Evolutionary conservation across 352 stramenopile species (phyloP).

Genomic region (Thalassiosira exigua): DNA sequence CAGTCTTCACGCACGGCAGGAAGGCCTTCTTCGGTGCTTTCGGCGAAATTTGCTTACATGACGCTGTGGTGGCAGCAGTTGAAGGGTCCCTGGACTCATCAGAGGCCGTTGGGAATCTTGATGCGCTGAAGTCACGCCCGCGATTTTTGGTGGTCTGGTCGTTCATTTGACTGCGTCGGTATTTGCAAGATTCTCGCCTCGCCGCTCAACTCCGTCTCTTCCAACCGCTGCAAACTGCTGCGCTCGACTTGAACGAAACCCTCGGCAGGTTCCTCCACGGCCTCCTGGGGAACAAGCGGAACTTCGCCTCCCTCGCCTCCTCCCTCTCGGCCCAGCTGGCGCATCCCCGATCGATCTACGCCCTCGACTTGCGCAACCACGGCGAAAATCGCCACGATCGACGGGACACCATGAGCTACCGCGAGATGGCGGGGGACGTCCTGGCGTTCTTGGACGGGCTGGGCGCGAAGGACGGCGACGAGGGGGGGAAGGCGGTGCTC

Average conservation of each 20-base stretch:
- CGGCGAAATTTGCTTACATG: too few relatives aligned
- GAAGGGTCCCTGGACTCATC: too few relatives aligned
- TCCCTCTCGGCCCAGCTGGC: conserved; percentile 68
- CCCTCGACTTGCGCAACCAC: conserved; percentile 83
- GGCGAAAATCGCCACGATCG: conserved; percentile 74
- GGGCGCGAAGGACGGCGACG: conserved; percentile 1
- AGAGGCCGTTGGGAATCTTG: too few relatives aligned
- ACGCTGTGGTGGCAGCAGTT: too few relatives aligned
- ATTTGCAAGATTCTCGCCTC: too few relatives aligned
- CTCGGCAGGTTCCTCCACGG: conserved; percentile 81
- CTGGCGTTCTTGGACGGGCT: conserved; percentile 69
- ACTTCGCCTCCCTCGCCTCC: conserved; percentile 78
- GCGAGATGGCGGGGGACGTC: conserved; percentile 77
- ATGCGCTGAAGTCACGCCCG: too few relatives aligned
- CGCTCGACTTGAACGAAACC: neutral
- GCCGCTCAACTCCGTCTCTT: neutral
- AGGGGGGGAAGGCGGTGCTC: conserved; percentile 60
- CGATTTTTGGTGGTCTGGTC: too few relatives aligned
- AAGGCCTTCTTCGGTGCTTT: too few relatives aligned
- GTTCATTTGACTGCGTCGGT: too few relatives aligned
- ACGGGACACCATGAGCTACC: conserved; percentile 71
- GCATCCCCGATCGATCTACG: conserved; percentile 66
- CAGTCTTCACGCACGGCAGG: too few relatives aligned
- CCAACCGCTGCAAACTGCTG: conserved; percentile 1
- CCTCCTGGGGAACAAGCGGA: conserved; percentile 81